Evolutionary conservation across 176 grass and related monocot genomes (phyloP).

Genomic region (Areca catechu): DNA sequence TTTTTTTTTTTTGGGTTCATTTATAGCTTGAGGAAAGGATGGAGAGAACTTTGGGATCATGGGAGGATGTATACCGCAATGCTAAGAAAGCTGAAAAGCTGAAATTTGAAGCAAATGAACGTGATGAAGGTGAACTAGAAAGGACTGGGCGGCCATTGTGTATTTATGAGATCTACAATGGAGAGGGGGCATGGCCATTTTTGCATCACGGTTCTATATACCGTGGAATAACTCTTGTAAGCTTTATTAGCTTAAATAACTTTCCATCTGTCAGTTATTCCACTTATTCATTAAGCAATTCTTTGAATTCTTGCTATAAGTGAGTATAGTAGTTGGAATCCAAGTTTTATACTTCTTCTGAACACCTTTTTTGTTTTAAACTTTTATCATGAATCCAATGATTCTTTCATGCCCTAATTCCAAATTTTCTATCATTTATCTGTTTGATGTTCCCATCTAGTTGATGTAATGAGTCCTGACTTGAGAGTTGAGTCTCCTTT

Average conservation of each 20-base stretch:
- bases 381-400: too few relatives aligned
- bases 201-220: constrained; percentile 91
- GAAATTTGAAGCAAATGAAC: constrained; percentile 66
- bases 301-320: too few relatives aligned
- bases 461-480: too few relatives aligned
- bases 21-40: constrained; percentile 86
- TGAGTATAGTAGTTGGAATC: too few relatives aligned
- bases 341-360: too few relatives aligned
- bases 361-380: too few relatives aligned
- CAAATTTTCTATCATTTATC: too few relatives aligned
- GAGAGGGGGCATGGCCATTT: constrained; percentile 75
- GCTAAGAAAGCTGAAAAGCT: constrained; percentile 77
- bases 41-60: constrained; percentile 67
- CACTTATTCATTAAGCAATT: too few relatives aligned
- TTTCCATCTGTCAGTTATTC: not conserved
- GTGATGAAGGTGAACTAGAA: constrained; percentile 90
- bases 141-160: constrained; percentile 76
- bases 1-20: constrained; percentile 6
- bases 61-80: constrained; percentile 88
- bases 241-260: constrained; percentile 6
- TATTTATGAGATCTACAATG: constrained; percentile 84
- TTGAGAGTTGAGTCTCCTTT: too few relatives aligned
- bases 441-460: too few relatives aligned
- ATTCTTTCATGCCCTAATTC: too few relatives aligned
- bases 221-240: constrained; percentile 81